Evolutionary conservation across 1,284 basidiomycete species (phyloP).

Genomic region (Stereum hirsutum): DNA sequence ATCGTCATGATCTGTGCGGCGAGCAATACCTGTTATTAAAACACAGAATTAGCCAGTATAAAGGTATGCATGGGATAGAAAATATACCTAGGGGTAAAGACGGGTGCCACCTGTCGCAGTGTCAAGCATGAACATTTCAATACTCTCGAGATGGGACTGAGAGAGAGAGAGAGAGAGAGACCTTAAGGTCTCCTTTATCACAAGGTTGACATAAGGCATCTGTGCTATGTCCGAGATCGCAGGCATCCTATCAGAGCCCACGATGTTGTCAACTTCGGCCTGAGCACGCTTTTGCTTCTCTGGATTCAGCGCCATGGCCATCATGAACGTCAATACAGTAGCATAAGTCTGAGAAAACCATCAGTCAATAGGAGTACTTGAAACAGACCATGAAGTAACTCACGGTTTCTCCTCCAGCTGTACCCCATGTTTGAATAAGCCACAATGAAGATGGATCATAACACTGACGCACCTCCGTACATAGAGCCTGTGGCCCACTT

Average conservation of each 20-base stretch:
- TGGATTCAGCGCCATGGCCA: slow-evolving; percentile 32
- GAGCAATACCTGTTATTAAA: slow-evolving; percentile 6
- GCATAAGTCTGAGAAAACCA: slow-evolving; percentile 27
- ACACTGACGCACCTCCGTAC: not conserved
- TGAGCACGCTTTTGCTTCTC: slow-evolving; percentile 28
- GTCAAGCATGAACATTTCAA: too few relatives aligned
- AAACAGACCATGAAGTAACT: not conserved
- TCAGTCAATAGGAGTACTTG: not conserved
- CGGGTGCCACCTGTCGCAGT: slow-evolving; percentile 23
- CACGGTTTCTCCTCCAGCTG: not conserved
- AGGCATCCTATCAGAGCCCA: slow-evolving; percentile 30
- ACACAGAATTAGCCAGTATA: not conserved
- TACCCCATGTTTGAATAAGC: not conserved
- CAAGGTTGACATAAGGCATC: slow-evolving; percentile 29
- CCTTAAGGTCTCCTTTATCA: slow-evolving; percentile 30
- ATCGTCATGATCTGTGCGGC: not conserved
- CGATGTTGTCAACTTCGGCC: slow-evolving; percentile 29
- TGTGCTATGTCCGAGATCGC: slow-evolving; percentile 26
- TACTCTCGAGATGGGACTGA: not conserved
- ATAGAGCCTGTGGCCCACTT: slow-evolving; percentile 1
- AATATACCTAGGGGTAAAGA: slow-evolving; percentile 10
- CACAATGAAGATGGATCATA: not conserved
- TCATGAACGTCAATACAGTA: slow-evolving; percentile 26
- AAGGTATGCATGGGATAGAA: not conserved
- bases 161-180: not conserved